Evolutionary conservation across 768 basidiomycete genomes (phyloP), one percentile per base, ranked within the genome.

Genomic region (Holtermannia corniformis): DNA sequence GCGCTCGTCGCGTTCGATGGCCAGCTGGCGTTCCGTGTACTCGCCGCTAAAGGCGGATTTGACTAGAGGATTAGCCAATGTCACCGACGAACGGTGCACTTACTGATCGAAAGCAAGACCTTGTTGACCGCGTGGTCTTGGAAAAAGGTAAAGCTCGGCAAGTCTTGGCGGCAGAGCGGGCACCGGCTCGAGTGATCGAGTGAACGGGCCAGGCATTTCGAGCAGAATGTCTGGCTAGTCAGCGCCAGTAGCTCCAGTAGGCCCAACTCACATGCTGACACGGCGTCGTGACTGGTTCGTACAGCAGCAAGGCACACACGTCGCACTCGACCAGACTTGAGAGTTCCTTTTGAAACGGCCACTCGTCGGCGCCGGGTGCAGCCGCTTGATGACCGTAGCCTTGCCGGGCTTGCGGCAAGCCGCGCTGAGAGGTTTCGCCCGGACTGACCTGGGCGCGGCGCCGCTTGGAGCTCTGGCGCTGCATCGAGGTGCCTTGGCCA

Each of bases 231-330:
- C 87, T 92, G 51, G 3, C 40, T 4, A 50, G 47, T 19, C 27
- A 26, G 21, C 24, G 13, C 22, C 19, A 44, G 19, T 19, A 43
- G 16, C 11, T n/a, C n/a, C n/a, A n/a, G n/a, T n/a, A n/a, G n/a
- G 43, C 27, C 22, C 26, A 19, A 69, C 63, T 55, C 46, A 87
- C 88, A 74, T 97, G 93, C 71, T 96, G 92, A 72, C 93, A 96
- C 12, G 88, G 87, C 2, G 92, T 87, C 14, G 93, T 96, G 47
- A 91, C 78, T 4, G 93, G 91, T 58, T 87, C 82, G 73, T 82
- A 82, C 59, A 91, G 76, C 37, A 95, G 74, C 65, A 79, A 78
- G 66, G 86, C 86, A 73, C 93, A 97, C 27, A 97, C 91, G 71
- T 91, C 86, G 71, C 93, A 97, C 19, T 81, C 83, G 50, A 93